phyloP scores from a whole-genome alignment of 2,329 filamentous ascomycete genomes.

The Trichophyton mentagrophytes region DNA sequence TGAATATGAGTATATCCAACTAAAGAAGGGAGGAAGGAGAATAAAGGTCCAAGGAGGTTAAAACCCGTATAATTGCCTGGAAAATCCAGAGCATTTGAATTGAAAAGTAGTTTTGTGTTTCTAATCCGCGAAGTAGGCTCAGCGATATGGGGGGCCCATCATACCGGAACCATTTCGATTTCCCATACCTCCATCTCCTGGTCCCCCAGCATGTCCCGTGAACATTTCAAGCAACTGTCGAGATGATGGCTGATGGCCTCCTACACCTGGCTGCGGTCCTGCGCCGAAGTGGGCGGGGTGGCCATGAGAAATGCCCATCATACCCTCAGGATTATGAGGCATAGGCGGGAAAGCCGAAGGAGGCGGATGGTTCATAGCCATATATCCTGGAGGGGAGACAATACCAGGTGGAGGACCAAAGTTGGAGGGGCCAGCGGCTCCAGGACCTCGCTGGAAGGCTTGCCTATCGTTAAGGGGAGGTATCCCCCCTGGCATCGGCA shows the following conservation, averaged over 20 bases:
- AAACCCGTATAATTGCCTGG: neutral
- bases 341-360: conserved; percentile 28
- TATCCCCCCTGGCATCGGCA: conserved; percentile 25
- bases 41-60: neutral
- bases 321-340: conserved; percentile 26
- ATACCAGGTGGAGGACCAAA: conserved; percentile 32
- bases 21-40: neutral
- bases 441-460: conserved; percentile 23
- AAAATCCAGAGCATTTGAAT: neutral
- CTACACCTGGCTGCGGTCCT: conserved; percentile 26
- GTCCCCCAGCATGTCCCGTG: conserved; percentile 24
- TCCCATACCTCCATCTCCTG: conserved; percentile 8
- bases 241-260: conserved; percentile 25
- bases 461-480: conserved; percentile 26
- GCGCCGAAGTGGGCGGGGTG: conserved; percentile 26
- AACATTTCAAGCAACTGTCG: conserved; percentile 35
- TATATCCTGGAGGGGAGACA: conserved; percentile 35
- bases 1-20: conserved; percentile 5
- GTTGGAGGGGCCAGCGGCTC: conserved; percentile 18
- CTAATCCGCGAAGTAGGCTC: neutral
- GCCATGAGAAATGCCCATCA: conserved; percentile 27
- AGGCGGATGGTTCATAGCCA: conserved; percentile 26
- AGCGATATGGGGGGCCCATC: conserved; percentile 16
- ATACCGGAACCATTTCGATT: conserved; percentile 10
- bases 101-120: neutral